A percentile compares a stretch with the other conserved stretches of the same genome.
Evolutionary conservation across 2,329 filamentous ascomycete genomes (phyloP).

Genomic region (Trichoderma sp.): DNA sequence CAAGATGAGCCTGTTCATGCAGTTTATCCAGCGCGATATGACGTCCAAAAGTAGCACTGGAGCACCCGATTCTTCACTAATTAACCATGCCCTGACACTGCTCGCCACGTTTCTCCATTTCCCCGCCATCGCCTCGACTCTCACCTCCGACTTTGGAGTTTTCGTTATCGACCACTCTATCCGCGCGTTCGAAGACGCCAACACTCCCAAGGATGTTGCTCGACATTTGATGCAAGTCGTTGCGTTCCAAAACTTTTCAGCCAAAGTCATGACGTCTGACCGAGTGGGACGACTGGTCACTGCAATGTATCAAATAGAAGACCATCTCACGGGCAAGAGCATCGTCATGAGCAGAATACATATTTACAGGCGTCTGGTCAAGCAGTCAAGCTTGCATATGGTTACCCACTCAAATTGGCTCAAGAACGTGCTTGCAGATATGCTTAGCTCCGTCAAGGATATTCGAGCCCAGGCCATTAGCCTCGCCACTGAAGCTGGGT

Average conservation of each 20-base stretch:
- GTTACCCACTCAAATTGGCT: slow-evolving; percentile 75
- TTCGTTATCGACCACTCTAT: slow-evolving; percentile 84
- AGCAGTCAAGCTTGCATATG: slow-evolving; percentile 72
- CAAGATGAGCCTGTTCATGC: slow-evolving; percentile 75
- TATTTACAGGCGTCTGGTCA: slow-evolving; percentile 76
- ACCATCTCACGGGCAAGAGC: slow-evolving; percentile 75
- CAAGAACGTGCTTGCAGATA: slow-evolving; percentile 75
- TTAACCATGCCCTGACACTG: slow-evolving; percentile 76
- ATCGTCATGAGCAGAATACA: slow-evolving; percentile 75
- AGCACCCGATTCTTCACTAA: slow-evolving; percentile 66
- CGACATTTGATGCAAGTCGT: slow-evolving; percentile 80
- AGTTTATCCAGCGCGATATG: slow-evolving; percentile 84
- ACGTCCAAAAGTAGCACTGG: slow-evolving; percentile 59
- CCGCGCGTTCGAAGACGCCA: slow-evolving; percentile 66
- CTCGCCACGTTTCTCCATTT: slow-evolving; percentile 77
- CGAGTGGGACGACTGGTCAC: slow-evolving; percentile 71
- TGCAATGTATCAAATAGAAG: slow-evolving; percentile 70
- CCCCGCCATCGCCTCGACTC: slow-evolving; percentile 65
- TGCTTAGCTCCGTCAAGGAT: slow-evolving; percentile 77
- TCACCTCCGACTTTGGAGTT: slow-evolving; percentile 76
- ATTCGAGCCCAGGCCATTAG: slow-evolving; percentile 73
- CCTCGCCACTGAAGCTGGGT: slow-evolving; percentile 71
- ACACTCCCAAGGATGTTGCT: slow-evolving; percentile 73
- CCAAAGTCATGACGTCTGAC: slow-evolving; percentile 71
- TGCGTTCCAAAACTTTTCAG: slow-evolving; percentile 75